These are phyloP conservation scores for Geoglossum glabrum DNA, from an alignment of 495 filamentous ascomycete genomes.

Conservation along the genomic window DNA sequence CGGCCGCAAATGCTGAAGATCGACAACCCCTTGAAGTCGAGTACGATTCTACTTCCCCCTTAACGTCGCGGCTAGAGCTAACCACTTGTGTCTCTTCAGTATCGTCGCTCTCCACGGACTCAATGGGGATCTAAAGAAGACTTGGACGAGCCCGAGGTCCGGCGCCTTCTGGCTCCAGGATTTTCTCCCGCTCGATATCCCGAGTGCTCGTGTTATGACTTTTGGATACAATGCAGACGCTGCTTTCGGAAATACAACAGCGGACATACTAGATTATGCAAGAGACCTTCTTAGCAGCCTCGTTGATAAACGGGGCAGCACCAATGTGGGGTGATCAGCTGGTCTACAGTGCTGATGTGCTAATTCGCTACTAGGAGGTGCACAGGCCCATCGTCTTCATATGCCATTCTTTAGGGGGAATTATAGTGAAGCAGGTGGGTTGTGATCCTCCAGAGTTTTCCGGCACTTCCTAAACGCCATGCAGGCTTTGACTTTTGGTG, in stretches of 20 bases:
- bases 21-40: not conserved
- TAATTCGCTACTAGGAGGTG: too few species aligned
- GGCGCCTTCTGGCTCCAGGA: conserved; percentile 24
- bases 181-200: conserved; percentile 21
- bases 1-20: not conserved
- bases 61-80: not conserved
- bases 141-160: not conserved
- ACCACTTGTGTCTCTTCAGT: too few species aligned
- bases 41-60: not conserved
- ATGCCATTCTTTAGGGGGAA: not conserved
- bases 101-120: too few species aligned
- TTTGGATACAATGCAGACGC: conserved; percentile 25
- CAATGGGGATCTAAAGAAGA: not conserved
- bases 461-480: not conserved
- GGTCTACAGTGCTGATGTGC: too few species aligned
- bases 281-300: not conserved
- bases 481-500: not conserved
- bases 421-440: not conserved
- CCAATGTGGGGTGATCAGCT: too few species aligned
- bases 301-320: not conserved
- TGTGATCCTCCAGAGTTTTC: not conserved
- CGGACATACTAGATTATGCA: not conserved
- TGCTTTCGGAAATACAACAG: conserved; percentile 4
- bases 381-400: conserved; percentile 1
- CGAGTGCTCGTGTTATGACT: conserved; percentile 21